phyloP scores from a whole-genome alignment of 2,329 filamentous ascomycete genomes.

The Lachnellula occidentalis region DNA sequence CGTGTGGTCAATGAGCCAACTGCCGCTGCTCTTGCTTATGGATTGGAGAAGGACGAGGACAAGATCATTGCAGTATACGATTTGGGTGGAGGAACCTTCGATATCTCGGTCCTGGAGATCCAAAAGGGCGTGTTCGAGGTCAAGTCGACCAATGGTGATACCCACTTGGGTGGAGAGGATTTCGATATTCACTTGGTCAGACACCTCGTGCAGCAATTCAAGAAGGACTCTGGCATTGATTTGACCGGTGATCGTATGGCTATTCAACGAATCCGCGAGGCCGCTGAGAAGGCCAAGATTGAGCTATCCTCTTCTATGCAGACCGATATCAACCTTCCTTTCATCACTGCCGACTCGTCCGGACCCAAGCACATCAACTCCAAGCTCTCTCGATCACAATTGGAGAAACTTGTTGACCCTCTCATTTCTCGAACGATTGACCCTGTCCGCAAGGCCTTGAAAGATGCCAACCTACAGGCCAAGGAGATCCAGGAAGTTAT shows the following conservation, averaged over 20 bases:
- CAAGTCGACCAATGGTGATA: conserved; percentile 98
- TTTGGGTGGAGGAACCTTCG: conserved; percentile 97
- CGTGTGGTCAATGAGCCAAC: conserved; percentile 98
- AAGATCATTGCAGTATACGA: conserved; percentile 92
- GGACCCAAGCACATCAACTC: conserved; percentile 98
- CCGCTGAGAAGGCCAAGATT: conserved; percentile 98
- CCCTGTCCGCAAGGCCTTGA: conserved; percentile 91
- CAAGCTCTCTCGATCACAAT: conserved; percentile 87
- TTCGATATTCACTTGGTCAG: conserved; percentile 94
- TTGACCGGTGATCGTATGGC: conserved; percentile 92
- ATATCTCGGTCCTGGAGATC: conserved; percentile 97
- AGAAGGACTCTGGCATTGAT: conserved; percentile 90
- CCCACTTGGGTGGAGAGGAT: conserved; percentile 95
- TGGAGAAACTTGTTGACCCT: conserved; percentile 88
- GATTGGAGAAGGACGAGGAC: conserved; percentile 91
- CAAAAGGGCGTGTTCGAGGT: conserved; percentile 98
- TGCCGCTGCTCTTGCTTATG: conserved; percentile 90
- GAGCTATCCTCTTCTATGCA: conserved; percentile 92
- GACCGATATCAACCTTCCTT: conserved; percentile 97
- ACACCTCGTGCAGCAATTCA: conserved; percentile 91
- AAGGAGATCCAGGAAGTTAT: conserved; percentile 98
- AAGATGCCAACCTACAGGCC: conserved; percentile 85
- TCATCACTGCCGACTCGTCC: conserved; percentile 93
- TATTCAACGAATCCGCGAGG: conserved; percentile 97
- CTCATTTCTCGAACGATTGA: conserved; percentile 83